Evolutionary conservation across 345 rosid species (phyloP).

Genomic region (Corchorus capsularis): DNA sequence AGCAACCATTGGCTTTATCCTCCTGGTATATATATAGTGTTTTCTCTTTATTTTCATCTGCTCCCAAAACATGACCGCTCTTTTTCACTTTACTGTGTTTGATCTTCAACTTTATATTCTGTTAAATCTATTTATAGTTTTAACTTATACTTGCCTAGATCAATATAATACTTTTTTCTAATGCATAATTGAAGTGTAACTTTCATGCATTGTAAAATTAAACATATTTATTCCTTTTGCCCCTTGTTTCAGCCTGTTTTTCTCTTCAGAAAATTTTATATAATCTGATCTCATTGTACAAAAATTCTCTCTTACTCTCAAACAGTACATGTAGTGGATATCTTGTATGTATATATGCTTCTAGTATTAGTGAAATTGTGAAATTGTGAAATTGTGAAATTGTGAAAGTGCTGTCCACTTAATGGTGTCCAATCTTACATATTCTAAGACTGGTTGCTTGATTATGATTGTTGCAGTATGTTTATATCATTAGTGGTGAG

Average conservation of each 20-base stretch:
- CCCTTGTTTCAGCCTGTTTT: not conserved
- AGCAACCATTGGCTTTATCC: constrained; percentile 64
- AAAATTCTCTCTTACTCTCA: not conserved
- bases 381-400: no score
- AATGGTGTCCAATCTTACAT: not conserved
- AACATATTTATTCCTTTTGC: not conserved
- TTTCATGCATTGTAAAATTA: not conserved
- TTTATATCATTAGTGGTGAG: constrained; percentile 65
- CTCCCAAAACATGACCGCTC: not conserved
- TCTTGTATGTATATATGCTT: not conserved
- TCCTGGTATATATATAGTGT: constrained; percentile 43
- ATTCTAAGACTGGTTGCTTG: not conserved
- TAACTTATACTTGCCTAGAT: not conserved
- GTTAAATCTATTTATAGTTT: not conserved
- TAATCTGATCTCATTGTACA: not conserved
- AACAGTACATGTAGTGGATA: not conserved
- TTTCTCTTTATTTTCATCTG: not conserved
- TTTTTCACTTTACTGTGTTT: not conserved
- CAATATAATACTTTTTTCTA: not conserved
- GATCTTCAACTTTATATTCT: not conserved
- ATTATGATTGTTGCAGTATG: constrained; percentile 49
- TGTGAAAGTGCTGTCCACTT: not conserved
- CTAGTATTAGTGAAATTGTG: not conserved
- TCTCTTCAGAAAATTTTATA: not conserved
- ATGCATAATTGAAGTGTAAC: not conserved